These are phyloP conservation scores for Meyerozyma sp. DNA, from an alignment of 1,139 yeast genomes.

Conservation along the genomic window DNA sequence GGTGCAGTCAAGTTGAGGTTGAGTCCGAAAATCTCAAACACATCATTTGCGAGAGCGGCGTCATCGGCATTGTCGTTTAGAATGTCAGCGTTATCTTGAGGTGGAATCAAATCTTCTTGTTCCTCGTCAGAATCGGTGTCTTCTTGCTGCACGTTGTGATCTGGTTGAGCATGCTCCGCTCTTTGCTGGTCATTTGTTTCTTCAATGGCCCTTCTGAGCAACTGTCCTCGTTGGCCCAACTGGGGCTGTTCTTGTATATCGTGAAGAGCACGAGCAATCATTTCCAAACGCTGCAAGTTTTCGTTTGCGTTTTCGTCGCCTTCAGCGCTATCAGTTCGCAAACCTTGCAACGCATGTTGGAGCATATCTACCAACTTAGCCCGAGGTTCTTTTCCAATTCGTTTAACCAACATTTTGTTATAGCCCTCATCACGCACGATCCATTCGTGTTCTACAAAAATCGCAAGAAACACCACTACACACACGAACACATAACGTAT, in stretches of 20 bases:
- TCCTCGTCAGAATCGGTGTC: conserved; percentile 4
- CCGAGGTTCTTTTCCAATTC: conserved; percentile 54
- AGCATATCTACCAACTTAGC: conserved; percentile 36
- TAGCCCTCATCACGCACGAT: conserved; percentile 69
- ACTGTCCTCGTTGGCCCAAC: conserved; percentile 13
- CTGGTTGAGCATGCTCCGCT: conserved; percentile 1
- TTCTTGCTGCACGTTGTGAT: too few species aligned
- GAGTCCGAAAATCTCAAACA: conserved; percentile 35
- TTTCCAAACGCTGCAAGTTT: conserved; percentile 21
- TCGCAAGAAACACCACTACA: conserved; percentile 38
- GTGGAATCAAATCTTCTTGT: conserved; percentile 2
- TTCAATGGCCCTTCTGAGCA: conserved; percentile 16
- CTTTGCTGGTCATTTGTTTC: conserved; percentile 3
- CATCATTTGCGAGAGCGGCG: conserved; percentile 4
- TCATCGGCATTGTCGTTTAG: conserved; percentile 6
- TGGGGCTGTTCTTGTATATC: conserved; percentile 22
- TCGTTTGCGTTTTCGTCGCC: conserved; percentile 17
- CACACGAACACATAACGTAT: conserved; percentile 31
- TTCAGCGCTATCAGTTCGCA: conserved; percentile 19
- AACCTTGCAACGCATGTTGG: conserved; percentile 23
- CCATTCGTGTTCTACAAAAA: conserved; percentile 64
- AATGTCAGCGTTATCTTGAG: conserved; percentile 3
- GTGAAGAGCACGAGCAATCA: conserved; percentile 26
- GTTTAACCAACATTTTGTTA: conserved; percentile 46
- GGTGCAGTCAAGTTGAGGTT: conserved; percentile 33